Evolutionary conservation across 352 stramenopile genomes (phyloP).

Genomic region (Thalassiosira livingstoniorum): DNA sequence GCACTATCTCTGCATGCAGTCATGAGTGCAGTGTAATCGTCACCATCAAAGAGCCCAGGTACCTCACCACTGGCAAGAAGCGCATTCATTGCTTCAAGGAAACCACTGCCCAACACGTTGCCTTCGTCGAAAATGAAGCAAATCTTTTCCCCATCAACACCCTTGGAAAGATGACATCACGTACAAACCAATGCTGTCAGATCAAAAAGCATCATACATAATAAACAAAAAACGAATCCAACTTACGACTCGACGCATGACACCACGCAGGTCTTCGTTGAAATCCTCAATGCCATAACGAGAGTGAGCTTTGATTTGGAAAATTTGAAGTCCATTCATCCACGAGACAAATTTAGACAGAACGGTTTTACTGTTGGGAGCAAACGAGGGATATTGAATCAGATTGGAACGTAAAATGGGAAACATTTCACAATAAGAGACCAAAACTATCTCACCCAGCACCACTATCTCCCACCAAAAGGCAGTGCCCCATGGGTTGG

Average conservation of each 20-base stretch:
- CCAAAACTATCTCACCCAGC: slow-evolving; percentile 84
- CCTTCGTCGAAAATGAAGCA: slow-evolving; percentile 99
- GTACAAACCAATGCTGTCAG: no score
- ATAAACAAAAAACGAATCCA: no score
- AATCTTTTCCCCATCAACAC: slow-evolving; percentile 98
- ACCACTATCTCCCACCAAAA: slow-evolving; percentile 98
- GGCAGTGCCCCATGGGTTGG: slow-evolving; percentile 97
- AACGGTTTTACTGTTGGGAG: slow-evolving; percentile 92
- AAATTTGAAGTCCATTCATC: slow-evolving; percentile 99
- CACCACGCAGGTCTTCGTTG: slow-evolving; percentile 97
- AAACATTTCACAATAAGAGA: neutral
- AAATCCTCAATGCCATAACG: slow-evolving; percentile 99
- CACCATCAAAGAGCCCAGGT: slow-evolving; percentile 99
- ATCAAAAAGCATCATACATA: no score
- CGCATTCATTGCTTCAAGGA: slow-evolving; percentile 99
- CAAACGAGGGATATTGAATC: neutral
- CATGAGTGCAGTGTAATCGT: slow-evolving; percentile 98
- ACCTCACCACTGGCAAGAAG: slow-evolving; percentile 99
- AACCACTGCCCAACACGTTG: slow-evolving; percentile 97
- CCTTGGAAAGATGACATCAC: no score
- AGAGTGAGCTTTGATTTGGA: slow-evolving; percentile 99
- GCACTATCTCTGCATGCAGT: slow-evolving; percentile 87
- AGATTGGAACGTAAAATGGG: neutral
- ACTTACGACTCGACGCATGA: slow-evolving; percentile 97
- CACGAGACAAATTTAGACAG: slow-evolving; percentile 99